phyloP scores from a whole-genome alignment of 768 basidiomycete species.

The Boletus edulis region DNA sequence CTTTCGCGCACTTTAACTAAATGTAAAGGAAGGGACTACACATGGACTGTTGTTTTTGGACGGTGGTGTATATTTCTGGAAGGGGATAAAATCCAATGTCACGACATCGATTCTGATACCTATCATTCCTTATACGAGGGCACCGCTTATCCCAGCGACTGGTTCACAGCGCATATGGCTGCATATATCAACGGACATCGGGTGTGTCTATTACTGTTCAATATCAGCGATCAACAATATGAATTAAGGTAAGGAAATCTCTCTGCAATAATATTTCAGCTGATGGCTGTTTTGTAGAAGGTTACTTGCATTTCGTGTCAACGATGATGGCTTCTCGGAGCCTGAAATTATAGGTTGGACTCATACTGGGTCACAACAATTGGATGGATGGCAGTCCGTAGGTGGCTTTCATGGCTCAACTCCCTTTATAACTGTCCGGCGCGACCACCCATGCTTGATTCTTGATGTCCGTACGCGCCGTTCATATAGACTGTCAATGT shows the following conservation, averaged over 20 bases:
- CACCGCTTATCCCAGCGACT: background rate
- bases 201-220: background rate
- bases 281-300: background rate
- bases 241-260: background rate
- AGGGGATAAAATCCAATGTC: background rate
- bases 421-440: background rate
- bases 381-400: background rate
- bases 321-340: background rate
- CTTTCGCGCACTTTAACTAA: background rate
- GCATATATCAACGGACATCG: background rate
- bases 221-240: too few relatives aligned
- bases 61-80: background rate
- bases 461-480: background rate
- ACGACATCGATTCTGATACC: background rate
- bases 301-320: background rate
- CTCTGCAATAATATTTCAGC: background rate
- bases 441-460: background rate
- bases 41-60: background rate
- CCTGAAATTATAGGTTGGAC: background rate
- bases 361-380: background rate
- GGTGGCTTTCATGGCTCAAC: background rate
- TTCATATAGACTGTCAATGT: background rate
- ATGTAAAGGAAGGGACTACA: background rate
- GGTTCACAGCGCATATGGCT: background rate
- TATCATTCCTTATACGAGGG: background rate